Conservation (phyloP, 176 grass and related monocot species). For the Musa troglodytarum region DNA sequence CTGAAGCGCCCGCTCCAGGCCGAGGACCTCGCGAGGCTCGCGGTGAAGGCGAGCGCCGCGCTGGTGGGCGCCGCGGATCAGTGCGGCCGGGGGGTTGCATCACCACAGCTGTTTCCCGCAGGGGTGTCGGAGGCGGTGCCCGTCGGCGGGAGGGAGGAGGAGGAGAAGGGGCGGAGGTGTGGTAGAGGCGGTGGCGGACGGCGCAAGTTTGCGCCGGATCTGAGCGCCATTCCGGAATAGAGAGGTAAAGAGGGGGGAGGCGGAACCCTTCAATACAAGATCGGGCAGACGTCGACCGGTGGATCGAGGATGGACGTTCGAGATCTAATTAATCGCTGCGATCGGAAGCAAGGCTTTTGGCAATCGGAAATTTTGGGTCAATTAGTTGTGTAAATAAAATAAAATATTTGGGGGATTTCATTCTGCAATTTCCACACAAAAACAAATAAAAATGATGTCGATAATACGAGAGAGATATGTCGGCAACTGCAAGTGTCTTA, state of each 20-base stretch:
- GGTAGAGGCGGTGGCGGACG: constrained; percentile 17
- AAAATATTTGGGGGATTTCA: no score
- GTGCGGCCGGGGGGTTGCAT: constrained; percentile 29
- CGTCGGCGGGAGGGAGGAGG: neutral
- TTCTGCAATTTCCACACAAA: no score
- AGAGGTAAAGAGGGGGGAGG: constrained; percentile 2
- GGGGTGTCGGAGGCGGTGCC: constrained; percentile 21
- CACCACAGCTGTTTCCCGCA: constrained; percentile 53
- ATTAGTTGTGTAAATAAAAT: no score
- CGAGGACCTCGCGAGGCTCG: constrained; percentile 62
- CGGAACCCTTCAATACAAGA: neutral
- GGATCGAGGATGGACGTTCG: neutral
- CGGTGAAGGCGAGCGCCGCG: constrained; percentile 49
- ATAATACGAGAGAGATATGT: no score
- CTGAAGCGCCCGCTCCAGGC: constrained; percentile 34
- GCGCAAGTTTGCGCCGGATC: constrained; percentile 46
- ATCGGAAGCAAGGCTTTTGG: neutral
- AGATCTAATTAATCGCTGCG: neutral
- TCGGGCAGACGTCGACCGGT: neutral
- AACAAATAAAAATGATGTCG: no score
- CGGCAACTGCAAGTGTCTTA: no score
- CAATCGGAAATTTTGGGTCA: neutral
- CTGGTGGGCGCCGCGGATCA: constrained; percentile 19
- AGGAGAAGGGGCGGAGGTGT: constrained; percentile 13
- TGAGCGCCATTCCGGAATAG: constrained; percentile 53